phyloP scores from a whole-genome alignment of 106 monocot genomes.

The Acorus calamus region DNA sequence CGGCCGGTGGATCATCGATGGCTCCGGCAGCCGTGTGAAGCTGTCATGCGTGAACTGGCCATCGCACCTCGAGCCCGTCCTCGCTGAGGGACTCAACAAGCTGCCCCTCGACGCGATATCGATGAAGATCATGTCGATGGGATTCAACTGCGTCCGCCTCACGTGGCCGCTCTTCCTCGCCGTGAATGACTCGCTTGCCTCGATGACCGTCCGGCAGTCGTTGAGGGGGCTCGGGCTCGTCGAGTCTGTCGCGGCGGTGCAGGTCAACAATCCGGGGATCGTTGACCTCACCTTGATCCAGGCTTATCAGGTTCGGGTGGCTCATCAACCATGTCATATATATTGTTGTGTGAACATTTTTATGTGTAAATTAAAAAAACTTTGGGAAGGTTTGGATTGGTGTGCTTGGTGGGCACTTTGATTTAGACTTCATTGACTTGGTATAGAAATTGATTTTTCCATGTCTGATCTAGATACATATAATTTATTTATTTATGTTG shows the following conservation, averaged over 20 bases:
- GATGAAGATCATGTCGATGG: constrained; percentile 25
- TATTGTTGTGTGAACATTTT: no score
- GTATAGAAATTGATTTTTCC: no score
- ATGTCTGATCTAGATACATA: no score
- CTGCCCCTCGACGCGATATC: constrained; percentile 44
- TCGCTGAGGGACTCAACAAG: constrained; percentile 63
- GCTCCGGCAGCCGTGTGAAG: constrained; percentile 47
- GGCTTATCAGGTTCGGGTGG: constrained; percentile 31
- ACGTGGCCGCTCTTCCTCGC: constrained; percentile 52
- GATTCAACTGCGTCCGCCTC: constrained; percentile 88
- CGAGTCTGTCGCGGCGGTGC: constrained; percentile 23
- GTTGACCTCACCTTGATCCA: constrained; percentile 35
- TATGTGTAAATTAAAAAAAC: no score
- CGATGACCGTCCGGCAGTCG: constrained; percentile 45
- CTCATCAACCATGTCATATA: no score
- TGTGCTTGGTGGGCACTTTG: no score
- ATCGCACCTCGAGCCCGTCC: constrained; percentile 46
- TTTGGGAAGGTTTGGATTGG: no score
- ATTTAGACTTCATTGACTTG: no score
- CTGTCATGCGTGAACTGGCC: constrained; percentile 79
- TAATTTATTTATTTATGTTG: no score
- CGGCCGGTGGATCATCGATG: constrained; percentile 60
- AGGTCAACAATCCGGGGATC: constrained; percentile 27
- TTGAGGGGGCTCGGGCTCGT: constrained; percentile 22
- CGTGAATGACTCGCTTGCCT: constrained; percentile 13